These are phyloP conservation scores for Cyclostephanos tholiformis DNA, from an alignment of 108 stramenopile genomes.

Conservation along the genomic window DNA sequence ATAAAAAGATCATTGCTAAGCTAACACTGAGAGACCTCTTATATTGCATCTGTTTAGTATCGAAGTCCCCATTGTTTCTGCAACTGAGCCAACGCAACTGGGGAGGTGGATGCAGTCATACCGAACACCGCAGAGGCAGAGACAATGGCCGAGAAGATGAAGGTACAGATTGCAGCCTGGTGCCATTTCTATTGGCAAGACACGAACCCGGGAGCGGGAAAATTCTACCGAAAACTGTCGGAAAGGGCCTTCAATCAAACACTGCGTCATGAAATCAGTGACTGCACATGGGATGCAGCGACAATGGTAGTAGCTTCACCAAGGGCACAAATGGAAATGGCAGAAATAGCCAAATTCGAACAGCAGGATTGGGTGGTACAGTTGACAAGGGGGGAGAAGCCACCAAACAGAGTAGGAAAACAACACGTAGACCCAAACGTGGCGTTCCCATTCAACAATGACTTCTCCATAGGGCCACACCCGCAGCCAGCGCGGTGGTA, in stretches of 20 bases:
- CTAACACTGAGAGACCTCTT: not conserved
- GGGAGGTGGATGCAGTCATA: conserved; percentile 7
- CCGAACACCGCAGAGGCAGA: conserved; percentile 5
- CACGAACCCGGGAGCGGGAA: not conserved
- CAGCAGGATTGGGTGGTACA: conserved; percentile 15
- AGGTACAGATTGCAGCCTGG: not conserved
- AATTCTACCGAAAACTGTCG: not conserved
- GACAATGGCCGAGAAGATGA: not conserved
- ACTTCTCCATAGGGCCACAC: too few relatives aligned
- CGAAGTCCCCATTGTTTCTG: conserved; percentile 4
- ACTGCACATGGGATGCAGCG: not conserved
- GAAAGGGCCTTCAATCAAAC: not conserved
- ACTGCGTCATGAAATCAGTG: not conserved
- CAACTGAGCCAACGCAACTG: conserved; percentile 3
- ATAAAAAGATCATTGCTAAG: not conserved
- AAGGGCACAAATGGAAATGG: not conserved
- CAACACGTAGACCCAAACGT: too few relatives aligned
- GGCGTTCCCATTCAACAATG: too few relatives aligned
- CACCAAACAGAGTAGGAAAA: too few relatives aligned
- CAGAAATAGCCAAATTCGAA: not conserved
- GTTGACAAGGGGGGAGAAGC: too few relatives aligned
- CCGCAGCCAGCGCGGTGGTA: too few relatives aligned
- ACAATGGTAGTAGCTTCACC: not conserved
- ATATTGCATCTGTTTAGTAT: not conserved
- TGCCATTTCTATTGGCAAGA: not conserved